Base-by-base conservation (phyloP, 306 rosid genomes). In the Chamaecrista fasciculata region DNA sequence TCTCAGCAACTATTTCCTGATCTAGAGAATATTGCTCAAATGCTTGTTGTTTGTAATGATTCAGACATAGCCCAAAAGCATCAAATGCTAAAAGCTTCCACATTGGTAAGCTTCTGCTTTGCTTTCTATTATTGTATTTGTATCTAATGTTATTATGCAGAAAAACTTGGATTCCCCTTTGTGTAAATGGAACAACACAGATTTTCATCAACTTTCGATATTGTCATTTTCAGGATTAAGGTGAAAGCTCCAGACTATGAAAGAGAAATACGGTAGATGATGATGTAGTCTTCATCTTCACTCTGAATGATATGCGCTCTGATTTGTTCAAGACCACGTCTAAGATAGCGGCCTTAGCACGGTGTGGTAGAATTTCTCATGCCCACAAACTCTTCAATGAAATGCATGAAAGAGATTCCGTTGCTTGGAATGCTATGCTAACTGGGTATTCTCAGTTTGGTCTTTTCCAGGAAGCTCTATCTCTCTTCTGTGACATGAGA, bases 371-470 rank as follows among this genome's bases (percentile, higher is more conserved):
- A 51, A 85, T 88, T 33, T 26, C n/a, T 1, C 43, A 44, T 66
- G 97, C 97, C 18, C 91, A 89, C 51, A 80, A 86, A 14, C 4
- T 88, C 74, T 91, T 88, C 62, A 91, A 91, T 23, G 88, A 69
- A 85, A 86, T 89, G 85, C 76, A 83, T 0, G 28, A 66, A 2
- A 77, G 92, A 76, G 97, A 86, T 67, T 55, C 81, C 0, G 80
- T 91, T 11, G 86, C 93, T 70, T 86, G 93, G 93, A 91, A 88
- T 53, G 91, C 97, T 37, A 88, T 91, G 94, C 83, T 85, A 24
- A 53, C 88, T 18, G 79, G 82, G 24, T 85, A 88, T 63, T 77
- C 91, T 67, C 87, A 68, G 31, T 47, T 78, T 20, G 86, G 89
- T 62, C 85, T 76, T 75, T 66, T 83, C 76, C 82, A 76, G 4